Evolutionary conservation across 1,284 basidiomycete genomes (phyloP).

Genomic region (Exobasidium rhododendri): DNA sequence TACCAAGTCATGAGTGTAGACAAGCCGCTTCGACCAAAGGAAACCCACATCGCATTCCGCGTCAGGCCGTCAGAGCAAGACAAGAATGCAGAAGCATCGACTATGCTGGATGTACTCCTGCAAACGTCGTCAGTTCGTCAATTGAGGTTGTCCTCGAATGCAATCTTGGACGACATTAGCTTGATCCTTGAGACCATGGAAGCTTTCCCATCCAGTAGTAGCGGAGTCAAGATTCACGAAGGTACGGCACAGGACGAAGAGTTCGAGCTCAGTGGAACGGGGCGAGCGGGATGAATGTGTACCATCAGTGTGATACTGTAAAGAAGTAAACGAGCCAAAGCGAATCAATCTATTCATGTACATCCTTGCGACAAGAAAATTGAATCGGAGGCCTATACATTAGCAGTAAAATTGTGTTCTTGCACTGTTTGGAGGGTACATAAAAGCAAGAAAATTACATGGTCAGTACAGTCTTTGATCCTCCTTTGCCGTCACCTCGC

Average conservation of each 20-base stretch:
- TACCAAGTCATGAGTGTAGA: conserved; percentile 15
- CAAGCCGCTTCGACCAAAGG: conserved; percentile 11
- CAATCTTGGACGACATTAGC: conserved; percentile 10
- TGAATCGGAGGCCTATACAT: no score
- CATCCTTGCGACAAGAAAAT: no score
- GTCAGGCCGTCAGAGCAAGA: background rate
- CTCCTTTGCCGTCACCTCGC: background rate
- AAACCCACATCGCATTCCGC: conserved; percentile 10
- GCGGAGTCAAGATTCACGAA: background rate
- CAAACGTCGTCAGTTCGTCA: conserved; percentile 6
- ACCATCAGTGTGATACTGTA: no score
- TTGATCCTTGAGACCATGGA: conserved; percentile 14
- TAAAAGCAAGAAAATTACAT: background rate
- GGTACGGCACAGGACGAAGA: background rate
- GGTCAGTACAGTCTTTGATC: background rate
- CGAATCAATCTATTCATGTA: no score
- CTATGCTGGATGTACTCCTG: background rate
- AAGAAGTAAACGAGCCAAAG: no score
- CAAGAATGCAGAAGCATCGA: background rate
- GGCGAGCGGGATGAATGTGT: conserved; percentile 7
- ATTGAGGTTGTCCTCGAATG: conserved; percentile 9
- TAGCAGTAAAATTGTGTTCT: conserved; percentile 4
- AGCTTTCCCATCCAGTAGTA: conserved; percentile 9
- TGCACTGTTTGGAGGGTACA: no score
- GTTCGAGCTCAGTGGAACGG: conserved; percentile 11